phyloP scores from a whole-genome alignment of 2,329 filamentous ascomycete genomes.

The Aureobasidium uvarum region DNA sequence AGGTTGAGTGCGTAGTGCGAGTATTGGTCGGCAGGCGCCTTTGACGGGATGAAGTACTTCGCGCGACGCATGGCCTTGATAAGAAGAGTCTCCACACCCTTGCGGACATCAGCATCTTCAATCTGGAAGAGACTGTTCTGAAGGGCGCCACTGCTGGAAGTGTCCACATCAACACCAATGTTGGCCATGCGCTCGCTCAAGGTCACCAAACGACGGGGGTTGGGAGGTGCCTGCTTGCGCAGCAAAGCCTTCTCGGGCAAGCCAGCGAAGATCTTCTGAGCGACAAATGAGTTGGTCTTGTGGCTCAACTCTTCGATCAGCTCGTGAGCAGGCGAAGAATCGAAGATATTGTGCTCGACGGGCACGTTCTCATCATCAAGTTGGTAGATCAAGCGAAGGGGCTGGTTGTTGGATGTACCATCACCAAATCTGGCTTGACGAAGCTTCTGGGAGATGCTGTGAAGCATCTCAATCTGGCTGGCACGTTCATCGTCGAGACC shows the following conservation, averaged over 20 bases:
- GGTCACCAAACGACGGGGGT: constrained; percentile 80
- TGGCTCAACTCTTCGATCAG: constrained; percentile 93
- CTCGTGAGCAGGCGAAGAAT: constrained; percentile 84
- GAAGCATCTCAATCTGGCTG: constrained; percentile 77
- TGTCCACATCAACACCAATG: constrained; percentile 86
- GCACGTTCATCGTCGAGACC: constrained; percentile 61
- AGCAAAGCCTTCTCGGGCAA: constrained; percentile 91
- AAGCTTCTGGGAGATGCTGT: constrained; percentile 83
- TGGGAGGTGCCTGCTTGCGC: constrained; percentile 80
- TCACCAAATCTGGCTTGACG: constrained; percentile 76
- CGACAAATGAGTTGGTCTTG: constrained; percentile 87
- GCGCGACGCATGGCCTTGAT: constrained; percentile 95
- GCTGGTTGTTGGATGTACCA: constrained; percentile 73
- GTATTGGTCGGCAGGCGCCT: constrained; percentile 72
- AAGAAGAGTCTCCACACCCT: constrained; percentile 95
- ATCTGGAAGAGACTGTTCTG: constrained; percentile 96
- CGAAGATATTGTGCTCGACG: constrained; percentile 93
- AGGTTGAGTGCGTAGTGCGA: constrained; percentile 91
- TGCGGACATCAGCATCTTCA: constrained; percentile 81
- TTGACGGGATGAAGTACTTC: constrained; percentile 88
- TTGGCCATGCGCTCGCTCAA: constrained; percentile 92
- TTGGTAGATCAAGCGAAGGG: constrained; percentile 86
- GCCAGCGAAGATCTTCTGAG: constrained; percentile 73
- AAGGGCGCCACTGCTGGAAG: constrained; percentile 80
- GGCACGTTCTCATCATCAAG: constrained; percentile 98